Evolutionary conservation across 495 filamentous ascomycete genomes (phyloP), one percentile per base, ranked within the genome.

Genomic region (Chaetomium fimeti): DNA sequence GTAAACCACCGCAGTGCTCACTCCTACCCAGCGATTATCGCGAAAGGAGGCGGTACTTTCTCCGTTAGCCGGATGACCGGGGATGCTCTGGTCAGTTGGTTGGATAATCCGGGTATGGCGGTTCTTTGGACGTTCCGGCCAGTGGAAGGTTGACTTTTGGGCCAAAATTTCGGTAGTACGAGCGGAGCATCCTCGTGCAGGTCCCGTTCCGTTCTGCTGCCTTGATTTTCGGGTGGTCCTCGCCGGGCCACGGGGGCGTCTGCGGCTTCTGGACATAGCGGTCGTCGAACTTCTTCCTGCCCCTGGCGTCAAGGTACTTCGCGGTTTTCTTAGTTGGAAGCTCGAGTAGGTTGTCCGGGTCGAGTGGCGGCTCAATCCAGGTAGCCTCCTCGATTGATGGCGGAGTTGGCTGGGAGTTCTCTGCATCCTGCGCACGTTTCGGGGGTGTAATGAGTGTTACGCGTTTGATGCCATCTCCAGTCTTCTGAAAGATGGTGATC

Each of bases 111-210:
- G 20, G 7, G 25, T 15, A 32, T 1, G 51, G 18, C 20, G 25
- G n/a, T 9, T 62, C 28, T 11, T 5, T n/a, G 25, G 60, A 20
- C 0, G 51, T 42, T 8, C 78, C 77, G 28, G 78, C 79, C 0
- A 72, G 49, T 6, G 73, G 70, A 6, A 75, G 36, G 58, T 61
- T 57, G 16, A 60, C 38, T 7, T 58, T 24, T 13, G 58, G 59
- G 0, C 56, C 43, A 28, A 76, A 61, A 5, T 63, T 55, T 28
- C 36, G 6, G 29, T 70, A 77, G 63, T 75, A 77, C 2, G 1
- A 2, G 1, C 36, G 11, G 15, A 70, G 57, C 28, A 49, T 43
- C 0, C n/a, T 25, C 1, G 68, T 70, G 12, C n/a, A 51, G 20
- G 53, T 66, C 6, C 62, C 61, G 1, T 58, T 49, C 2, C 53